Base-by-base conservation (phyloP, 129 eudicot species). In the Solidago caesia region DNA sequence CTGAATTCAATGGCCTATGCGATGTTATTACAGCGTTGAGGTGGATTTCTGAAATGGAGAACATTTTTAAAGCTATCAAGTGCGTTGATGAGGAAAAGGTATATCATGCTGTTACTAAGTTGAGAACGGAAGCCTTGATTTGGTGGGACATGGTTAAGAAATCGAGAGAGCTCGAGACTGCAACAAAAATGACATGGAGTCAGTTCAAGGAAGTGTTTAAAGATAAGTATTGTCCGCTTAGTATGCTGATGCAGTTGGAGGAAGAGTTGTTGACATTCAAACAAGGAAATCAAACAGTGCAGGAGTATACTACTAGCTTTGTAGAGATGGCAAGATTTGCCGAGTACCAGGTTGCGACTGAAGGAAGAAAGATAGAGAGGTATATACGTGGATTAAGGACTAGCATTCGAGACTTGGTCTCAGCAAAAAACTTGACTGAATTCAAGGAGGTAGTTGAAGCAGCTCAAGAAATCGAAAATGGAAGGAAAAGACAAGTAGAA, bases 121-220 rank as follows among this genome's bases (percentile, higher is more conserved):
- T 70, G 51, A 41, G 52, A 71, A 46, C 75, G 41, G 75, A 71
- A 55, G 75, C 67, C 5, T 49, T 4, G 5, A 27, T 16, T 57
- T 58, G 67, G 67, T 56, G 67, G 67, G 44, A 21, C 26, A 44
- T 1, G 25, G 67, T 58, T 16, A 72, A 59, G 57, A 45, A 58
- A 58, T 25, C 25, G 9, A 58, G 58, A 9, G 67, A 10, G 55
- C 26, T 25, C 5, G 44, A 47, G 58, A 48, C n/a, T 47, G 3
- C 45, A 27, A 71, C 75, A 42, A 69, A 69, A 25, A 71, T 71
- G 66, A 56, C 75, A 43, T 71, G 75, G 75, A 44, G 43, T 71
- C 55, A 27, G 4, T 71, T 71, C 42, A 71, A 71, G 64, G 65
- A 71, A 71, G 41, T 43, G 42, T 71, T 71, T 13, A 58, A 43